Conservation (phyloP, 148 eudicot genomes). For the Camellia sinensis region DNA sequence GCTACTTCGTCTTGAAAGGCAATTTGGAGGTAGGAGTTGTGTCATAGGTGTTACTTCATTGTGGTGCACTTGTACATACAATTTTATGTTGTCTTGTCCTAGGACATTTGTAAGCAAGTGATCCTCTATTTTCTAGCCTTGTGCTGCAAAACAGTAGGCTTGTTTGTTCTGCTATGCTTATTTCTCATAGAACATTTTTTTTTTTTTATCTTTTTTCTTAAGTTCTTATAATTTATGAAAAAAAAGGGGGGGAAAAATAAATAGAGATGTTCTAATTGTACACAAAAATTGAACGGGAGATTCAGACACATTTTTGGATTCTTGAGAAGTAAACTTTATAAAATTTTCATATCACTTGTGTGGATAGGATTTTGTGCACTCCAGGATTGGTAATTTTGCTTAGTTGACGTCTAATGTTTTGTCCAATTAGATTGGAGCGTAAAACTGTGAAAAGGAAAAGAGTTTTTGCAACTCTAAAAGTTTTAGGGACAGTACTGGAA, state of each 20-base stretch:
- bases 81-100: not conserved
- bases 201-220: not conserved
- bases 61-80: not conserved
- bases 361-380: not conserved
- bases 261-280: not conserved
- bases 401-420: not conserved
- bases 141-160: not conserved
- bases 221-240: not conserved
- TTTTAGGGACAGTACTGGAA: slow-evolving; percentile 80
- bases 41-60: not conserved
- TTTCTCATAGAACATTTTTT: not conserved
- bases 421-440: slow-evolving; percentile 64
- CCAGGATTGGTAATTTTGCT: not conserved
- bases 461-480: slow-evolving; percentile 89
- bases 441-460: slow-evolving; percentile 84
- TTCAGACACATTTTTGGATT: no score
- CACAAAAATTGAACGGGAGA: no score
- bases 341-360: not conserved
- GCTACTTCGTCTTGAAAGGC: no score
- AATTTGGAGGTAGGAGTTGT: no score
- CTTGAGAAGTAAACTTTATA: not conserved
- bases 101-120: not conserved
- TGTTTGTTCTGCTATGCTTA: not conserved
- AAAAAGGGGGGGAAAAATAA: not conserved
- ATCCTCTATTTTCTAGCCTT: not conserved